phyloP scores from a whole-genome alignment of 1,139 yeast species.

The Zygotorulaspora mrakii region DNA sequence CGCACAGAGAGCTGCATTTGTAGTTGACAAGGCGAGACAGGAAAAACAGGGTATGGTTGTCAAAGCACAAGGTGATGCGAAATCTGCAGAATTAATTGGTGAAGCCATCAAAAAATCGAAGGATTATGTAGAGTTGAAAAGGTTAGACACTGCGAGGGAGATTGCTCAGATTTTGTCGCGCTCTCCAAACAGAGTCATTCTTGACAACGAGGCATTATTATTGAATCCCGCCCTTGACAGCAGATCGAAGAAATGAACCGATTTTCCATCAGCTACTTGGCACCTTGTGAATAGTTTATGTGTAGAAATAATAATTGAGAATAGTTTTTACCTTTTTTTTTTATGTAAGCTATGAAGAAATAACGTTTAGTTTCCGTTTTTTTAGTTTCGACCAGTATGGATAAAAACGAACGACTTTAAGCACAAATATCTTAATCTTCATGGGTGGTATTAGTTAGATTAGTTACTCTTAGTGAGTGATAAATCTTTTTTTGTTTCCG shows the following conservation, averaged over 20 bases:
- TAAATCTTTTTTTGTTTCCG: not conserved
- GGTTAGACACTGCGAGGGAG: conserved; percentile 95
- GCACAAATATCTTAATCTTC: too few relatives aligned
- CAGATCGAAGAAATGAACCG: conserved; percentile 15
- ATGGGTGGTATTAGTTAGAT: too few relatives aligned
- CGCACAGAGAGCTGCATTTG: conserved; percentile 95
- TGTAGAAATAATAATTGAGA: conserved; percentile 4
- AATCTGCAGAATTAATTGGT: conserved; percentile 96
- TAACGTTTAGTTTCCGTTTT: conserved; percentile 1
- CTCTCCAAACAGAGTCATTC: conserved; percentile 86
- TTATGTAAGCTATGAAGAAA: conserved; percentile 5
- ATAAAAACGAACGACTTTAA: too few relatives aligned
- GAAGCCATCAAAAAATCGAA: conserved; percentile 95
- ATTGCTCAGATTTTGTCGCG: conserved; percentile 80
- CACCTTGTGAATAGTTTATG: conserved; percentile 12
- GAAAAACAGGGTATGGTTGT: conserved; percentile 96
- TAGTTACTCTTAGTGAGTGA: too few relatives aligned
- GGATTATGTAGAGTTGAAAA: conserved; percentile 93
- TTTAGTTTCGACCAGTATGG: conserved; percentile 10
- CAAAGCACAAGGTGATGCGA: conserved; percentile 97
- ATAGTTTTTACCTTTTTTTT: not conserved
- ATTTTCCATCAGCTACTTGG: not conserved
- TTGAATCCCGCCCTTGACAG: conserved; percentile 76
- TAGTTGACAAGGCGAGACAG: conserved; percentile 95
- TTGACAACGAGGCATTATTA: conserved; percentile 88